Base-by-base conservation (phyloP, 305 asterid species). In the Andrographis paniculata region DNA sequence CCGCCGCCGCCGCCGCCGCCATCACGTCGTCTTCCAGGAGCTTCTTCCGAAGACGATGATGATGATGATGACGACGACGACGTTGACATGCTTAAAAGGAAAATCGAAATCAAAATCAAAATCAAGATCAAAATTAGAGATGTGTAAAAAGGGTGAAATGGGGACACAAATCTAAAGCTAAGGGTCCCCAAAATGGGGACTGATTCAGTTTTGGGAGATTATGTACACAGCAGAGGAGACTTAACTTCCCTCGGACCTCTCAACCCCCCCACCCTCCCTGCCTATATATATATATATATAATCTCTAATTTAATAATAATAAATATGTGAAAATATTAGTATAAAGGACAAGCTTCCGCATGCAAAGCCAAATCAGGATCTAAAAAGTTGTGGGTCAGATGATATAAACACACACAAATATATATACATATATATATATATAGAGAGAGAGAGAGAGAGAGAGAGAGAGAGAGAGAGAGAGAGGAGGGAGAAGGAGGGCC, bases 31-130 rank as follows among this genome's bases (percentile, higher is more conserved):
- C n/a, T n/a, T n/a, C n/a, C n/a, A n/a, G n/a, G n/a, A 13, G 47
- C 44, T 44, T 44, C 60, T 4, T 37, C 47, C 17, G 64, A 41
- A 9, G 67, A 58, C 4, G 78, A 58, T 21, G 77, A 73, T 3
- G 67, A 58, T 6, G 78, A 58, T 21, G 77, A 73, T 3, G 64
- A 41, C 6, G 67, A 58, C 4, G 78, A 58, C 18, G 77, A 73
- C 2, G 78, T 52, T 18, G 73, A 63, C 55, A 72, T 69, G 5
- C 38, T 24, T 24, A 24, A 3, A 3, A 20, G 9, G 3, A 40
- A 28, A 57, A 33, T 2, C 13, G 20, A 55, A 53, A 17, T 16
- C 20, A 45, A 33, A 42, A 42, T 18, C 43, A 20, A 22, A 42
- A 46, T 16, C n/a, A 22, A 43, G 35, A 28, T 38, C 40, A 18